Evolutionary conservation across 129 eudicot genomes (phyloP), one percentile per base, ranked within the genome.

Genomic region (Deinandra increscens): DNA sequence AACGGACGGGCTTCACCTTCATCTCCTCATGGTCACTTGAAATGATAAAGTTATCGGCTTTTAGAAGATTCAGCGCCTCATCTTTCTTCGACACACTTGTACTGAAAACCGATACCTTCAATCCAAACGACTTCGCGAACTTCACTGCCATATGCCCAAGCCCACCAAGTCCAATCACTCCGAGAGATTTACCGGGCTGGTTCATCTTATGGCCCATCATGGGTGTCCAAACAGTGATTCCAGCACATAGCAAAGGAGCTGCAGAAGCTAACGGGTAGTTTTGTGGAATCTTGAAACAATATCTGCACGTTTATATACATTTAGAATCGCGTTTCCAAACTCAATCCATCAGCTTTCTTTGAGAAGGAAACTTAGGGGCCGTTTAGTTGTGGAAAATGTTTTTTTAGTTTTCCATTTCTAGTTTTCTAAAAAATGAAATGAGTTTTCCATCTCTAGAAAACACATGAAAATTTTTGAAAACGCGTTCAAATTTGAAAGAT

Each of bases 111-210:
- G 94, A 66, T 3, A 91, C 98, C 14, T 79, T 82, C 67, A 91
- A n/a, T 31, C 98, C 96, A 73, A 91, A 91, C n/a, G 98, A 95
- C 78, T 91, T 91, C 60, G 95, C 98, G 68, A 91, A 86, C 81
- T 88, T 84, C 23, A 91, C 98, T 0, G 98, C 96, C 87, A 91
- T 74, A 81, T 91, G 98, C 44, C 98, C 98, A 18, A 91, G 96
- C 9, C 98, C 98, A 81, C 98, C 98, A 8, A 91, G 84, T 43
- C 98, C 98, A 26, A 91, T 71, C 58, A 91, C 98, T 63, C 98
- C 98, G 13, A 91, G 79, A 26, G 91, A 85, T 44, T 88, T 91
- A 20, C 96, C 97, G 6, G 96, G 91, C 58, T 82, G 91, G 62
- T 86, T 88, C 95, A 91, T 91, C 68, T 82, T 83, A 79, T 88